Conservation (phyloP, 345 rosid species). For the Syzygium oleosum region DNA sequence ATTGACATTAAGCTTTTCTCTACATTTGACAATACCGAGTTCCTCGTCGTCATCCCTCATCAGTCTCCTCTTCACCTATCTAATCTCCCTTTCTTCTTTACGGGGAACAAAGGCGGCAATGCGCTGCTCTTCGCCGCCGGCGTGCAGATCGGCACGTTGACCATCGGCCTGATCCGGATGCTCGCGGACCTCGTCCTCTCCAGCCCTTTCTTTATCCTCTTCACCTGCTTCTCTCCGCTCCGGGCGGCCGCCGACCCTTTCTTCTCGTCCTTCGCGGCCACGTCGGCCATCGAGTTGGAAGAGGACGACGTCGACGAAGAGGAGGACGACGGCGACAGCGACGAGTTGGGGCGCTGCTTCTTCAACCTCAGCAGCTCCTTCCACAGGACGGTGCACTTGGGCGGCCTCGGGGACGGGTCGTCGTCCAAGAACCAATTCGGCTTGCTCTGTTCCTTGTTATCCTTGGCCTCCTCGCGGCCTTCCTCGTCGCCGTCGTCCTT, state of each 20-base stretch:
- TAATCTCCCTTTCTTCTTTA: conserved; percentile 51
- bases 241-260: conserved; percentile 18
- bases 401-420: conserved; percentile 96
- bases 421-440: conserved; percentile 81
- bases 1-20: background rate
- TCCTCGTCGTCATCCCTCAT: background rate
- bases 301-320: conserved; percentile 61
- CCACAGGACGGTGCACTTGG: conserved; percentile 92
- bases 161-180: conserved; percentile 78
- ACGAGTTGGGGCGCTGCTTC: conserved; percentile 59
- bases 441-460: conserved; percentile 30
- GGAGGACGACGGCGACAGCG: conserved; percentile 34
- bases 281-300: conserved; percentile 43
- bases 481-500: conserved; percentile 17
- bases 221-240: conserved; percentile 39
- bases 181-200: conserved; percentile 78
- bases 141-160: conserved; percentile 73
- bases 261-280: conserved; percentile 28
- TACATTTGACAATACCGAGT: background rate
- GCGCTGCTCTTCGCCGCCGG: conserved; percentile 36
- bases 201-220: conserved; percentile 66
- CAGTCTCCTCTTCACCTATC: conserved; percentile 23
- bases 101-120: conserved; percentile 64
- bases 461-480: background rate
- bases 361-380: conserved; percentile 80